Evolutionary conservation across 1,139 yeast genomes (phyloP).

Genomic region (Schwanniomyces etchellsii): DNA sequence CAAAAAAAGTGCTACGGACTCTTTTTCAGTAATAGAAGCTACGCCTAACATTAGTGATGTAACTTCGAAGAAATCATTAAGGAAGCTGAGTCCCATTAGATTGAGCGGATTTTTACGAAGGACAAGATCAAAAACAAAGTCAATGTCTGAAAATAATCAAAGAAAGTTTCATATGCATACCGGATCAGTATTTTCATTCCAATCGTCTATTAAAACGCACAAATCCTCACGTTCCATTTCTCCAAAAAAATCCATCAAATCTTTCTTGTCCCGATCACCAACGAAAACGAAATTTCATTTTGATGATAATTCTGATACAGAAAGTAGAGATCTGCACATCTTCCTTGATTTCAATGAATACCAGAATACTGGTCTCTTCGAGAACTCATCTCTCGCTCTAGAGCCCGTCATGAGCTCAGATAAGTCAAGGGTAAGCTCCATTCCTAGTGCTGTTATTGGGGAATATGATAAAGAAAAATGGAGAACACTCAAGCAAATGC

Average conservation of each 20-base stretch:
- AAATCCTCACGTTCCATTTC: conserved; percentile 22
- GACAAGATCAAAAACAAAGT: conserved; percentile 16
- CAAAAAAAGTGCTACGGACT: too few species aligned
- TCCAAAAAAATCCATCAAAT: conserved; percentile 23
- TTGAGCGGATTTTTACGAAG: conserved; percentile 19
- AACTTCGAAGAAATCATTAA: too few species aligned
- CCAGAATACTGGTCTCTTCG: background rate
- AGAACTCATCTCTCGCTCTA: conserved; percentile 13
- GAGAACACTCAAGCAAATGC: conserved; percentile 39
- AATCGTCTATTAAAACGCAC: conserved; percentile 24
- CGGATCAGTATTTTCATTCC: conserved; percentile 24
- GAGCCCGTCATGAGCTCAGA: conserved; percentile 33
- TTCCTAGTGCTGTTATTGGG: conserved; percentile 57
- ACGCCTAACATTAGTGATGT: too few species aligned
- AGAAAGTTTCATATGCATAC: conserved; percentile 18
- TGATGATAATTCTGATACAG: background rate
- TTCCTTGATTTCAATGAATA: background rate
- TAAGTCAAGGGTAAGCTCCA: conserved; percentile 40
- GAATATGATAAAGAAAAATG: conserved; percentile 64
- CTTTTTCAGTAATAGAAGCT: too few species aligned
- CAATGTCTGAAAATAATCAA: conserved; percentile 4
- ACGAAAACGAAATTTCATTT: background rate
- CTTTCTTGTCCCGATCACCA: conserved; percentile 11
- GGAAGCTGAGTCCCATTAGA: conserved; percentile 29
- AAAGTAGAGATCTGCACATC: background rate